Percentiles rank a stretch among this genome's conserved stretches.
Conservation (phyloP, 2,329 filamentous ascomycete genomes). For the Sphaerulina musiva region DNA sequence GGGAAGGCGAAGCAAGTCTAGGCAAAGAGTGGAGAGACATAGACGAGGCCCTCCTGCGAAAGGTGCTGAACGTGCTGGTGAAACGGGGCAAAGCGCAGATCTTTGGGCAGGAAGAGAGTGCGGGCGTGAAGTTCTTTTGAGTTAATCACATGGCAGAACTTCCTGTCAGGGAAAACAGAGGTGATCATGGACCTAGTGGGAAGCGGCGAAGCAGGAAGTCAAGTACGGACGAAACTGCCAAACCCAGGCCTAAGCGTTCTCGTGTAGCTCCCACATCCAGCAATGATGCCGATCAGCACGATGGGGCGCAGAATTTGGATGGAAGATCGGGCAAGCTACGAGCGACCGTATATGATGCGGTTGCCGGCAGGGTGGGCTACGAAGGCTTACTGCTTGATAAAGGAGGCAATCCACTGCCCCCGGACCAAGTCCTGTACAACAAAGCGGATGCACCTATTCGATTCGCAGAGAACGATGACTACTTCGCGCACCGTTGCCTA, state of each 20-base stretch:
- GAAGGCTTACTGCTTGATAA: slow-evolving; percentile 40
- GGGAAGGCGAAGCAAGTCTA: slow-evolving; percentile 73
- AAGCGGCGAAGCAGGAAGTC: slow-evolving; percentile 10
- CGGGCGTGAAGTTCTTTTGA: slow-evolving; percentile 96
- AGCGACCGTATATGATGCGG: slow-evolving; percentile 62
- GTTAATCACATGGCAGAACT: not conserved
- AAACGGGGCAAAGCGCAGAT: slow-evolving; percentile 89
- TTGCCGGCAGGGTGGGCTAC: slow-evolving; percentile 51
- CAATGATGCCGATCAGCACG: not conserved
- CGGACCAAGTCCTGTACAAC: slow-evolving; percentile 66
- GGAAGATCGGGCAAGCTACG: slow-evolving; percentile 5
- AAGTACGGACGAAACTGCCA: slow-evolving; percentile 2
- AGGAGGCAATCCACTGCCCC: slow-evolving; percentile 45
- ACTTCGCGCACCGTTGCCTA: slow-evolving; percentile 57
- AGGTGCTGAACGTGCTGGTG: slow-evolving; percentile 71
- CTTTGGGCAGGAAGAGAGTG: slow-evolving; percentile 80
- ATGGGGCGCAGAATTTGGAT: not conserved
- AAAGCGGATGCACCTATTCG: slow-evolving; percentile 57
- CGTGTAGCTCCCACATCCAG: not conserved
- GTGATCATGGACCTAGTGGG: not conserved
- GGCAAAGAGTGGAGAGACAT: slow-evolving; percentile 47
- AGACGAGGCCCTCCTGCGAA: slow-evolving; percentile 72
- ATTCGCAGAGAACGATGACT: slow-evolving; percentile 65
- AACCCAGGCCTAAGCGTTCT: slow-evolving; percentile 7
- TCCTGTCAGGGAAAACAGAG: slow-evolving; percentile 1